These are phyloP conservation scores for Moringa oleifera DNA, from an alignment of 345 rosid genomes.

Conservation along the genomic window DNA sequence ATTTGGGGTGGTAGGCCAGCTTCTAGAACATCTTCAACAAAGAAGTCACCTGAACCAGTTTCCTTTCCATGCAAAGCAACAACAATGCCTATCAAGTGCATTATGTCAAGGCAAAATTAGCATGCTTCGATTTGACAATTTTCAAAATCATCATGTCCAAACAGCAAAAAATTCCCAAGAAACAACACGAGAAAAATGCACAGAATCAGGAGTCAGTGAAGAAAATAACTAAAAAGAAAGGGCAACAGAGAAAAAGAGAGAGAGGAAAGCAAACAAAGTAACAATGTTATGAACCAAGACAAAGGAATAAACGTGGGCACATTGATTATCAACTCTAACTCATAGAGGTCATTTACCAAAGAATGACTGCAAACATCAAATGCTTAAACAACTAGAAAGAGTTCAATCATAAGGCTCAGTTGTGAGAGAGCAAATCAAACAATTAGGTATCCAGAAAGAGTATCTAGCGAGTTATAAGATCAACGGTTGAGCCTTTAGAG, in stretches of 20 bases:
- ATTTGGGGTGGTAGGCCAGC: constrained; percentile 86
- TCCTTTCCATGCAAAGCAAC: constrained; percentile 88
- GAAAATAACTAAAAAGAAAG: too few relatives aligned
- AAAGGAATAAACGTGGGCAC: neutral
- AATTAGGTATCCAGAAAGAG: neutral
- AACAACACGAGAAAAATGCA: neutral
- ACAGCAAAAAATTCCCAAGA: neutral
- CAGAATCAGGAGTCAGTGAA: neutral
- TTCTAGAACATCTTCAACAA: constrained; percentile 79
- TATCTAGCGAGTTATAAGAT: neutral
- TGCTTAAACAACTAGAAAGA: too few relatives aligned
- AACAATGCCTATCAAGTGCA: constrained; percentile 56
- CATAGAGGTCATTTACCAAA: too few relatives aligned
- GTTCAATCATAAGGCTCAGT: neutral
- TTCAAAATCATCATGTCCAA: neutral
- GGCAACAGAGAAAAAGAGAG: neutral
- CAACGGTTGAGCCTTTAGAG: neutral
- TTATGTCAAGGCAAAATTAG: constrained; percentile 13
- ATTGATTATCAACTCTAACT: neutral
- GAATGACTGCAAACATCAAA: too few relatives aligned
- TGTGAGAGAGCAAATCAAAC: too few relatives aligned
- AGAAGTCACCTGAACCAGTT: constrained; percentile 71
- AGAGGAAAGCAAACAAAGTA: neutral
- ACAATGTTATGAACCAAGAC: too few relatives aligned
- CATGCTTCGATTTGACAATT: constrained; percentile 6